Base-by-base conservation (phyloP, 495 filamentous ascomycete genomes). In the Jackrogersella multiformis region DNA sequence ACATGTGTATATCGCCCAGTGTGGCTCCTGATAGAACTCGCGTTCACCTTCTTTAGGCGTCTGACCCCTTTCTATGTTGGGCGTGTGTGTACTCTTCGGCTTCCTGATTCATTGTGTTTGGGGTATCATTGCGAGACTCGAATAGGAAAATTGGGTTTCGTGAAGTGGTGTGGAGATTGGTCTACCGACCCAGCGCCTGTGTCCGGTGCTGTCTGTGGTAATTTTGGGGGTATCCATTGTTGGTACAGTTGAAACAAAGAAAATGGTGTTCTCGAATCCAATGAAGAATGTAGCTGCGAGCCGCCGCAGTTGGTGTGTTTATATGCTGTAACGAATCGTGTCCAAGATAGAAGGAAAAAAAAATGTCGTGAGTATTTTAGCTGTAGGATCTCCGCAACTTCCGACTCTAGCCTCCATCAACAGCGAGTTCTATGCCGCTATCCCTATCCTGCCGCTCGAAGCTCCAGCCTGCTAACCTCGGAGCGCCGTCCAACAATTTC, bases 391-490 rank as follows among this genome's bases (percentile, higher is more conserved):
- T 28, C 39, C n/a, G 15, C 51, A 54, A 53, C 16, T 63, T 56
- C 30, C n/a, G 21, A 9, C 18, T 32, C 69, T 61, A 78, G 36
- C 69, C 73, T 35, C 74, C 76, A 9, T 82, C 80, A 8, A 53
- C 56, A 28, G 77, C 73, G 46, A 83, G 57, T 56, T 81, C 81
- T 70, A 85, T 82, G 15, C 81, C 84, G 70, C 80, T 86, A 66
- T 86, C 85, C 66, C 84, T 77, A 73, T 85, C 83, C 53, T 82
- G 81, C 13, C 76, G 55, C 23, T 74, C 75, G 45, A 75, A 75
- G 35, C 70, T 62, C 78, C 78, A 80, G 13, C 51, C 60, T 15
- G 56, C 63, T 7, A 64, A 44, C 4, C 36, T 52, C n/a, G 45
- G 30, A 45, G 46, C 16, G 16, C 45, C 38, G 9, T 73, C 66